Percentiles rank a stretch among this genome's conserved stretches.
Evolutionary conservation across 1,139 yeast species (phyloP).

Genomic region (Suhomyces ambrosiae): DNA sequence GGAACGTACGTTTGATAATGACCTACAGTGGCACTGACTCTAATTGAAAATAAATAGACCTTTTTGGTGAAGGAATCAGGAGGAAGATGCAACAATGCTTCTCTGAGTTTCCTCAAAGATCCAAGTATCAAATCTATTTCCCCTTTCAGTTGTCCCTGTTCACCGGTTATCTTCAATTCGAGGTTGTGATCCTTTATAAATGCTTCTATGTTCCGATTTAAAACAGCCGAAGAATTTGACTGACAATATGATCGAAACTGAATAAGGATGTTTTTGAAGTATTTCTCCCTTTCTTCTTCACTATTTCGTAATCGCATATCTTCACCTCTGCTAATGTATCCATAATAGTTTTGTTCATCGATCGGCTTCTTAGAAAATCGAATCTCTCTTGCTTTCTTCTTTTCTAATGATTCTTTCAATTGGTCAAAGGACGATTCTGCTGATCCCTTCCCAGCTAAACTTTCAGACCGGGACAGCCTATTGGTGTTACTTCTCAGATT

Average conservation of each 20-base stretch:
- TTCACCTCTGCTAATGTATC: constrained; percentile 62
- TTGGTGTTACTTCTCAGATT: too few relatives aligned
- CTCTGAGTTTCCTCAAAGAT: constrained; percentile 52
- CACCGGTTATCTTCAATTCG: neutral
- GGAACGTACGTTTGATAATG: constrained; percentile 63
- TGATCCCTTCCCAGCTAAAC: neutral
- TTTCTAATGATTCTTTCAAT: neutral
- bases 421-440: neutral
- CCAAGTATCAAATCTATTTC: constrained; percentile 29
- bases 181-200: constrained; percentile 11
- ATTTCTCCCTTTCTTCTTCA: constrained; percentile 37
- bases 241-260: constrained; percentile 34
- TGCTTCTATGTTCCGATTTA: constrained; percentile 18
- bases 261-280: constrained; percentile 38
- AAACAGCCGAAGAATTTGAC: constrained; percentile 20
- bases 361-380: constrained; percentile 1
- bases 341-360: constrained; percentile 32
- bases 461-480: too few relatives aligned
- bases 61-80: constrained; percentile 45
- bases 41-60: constrained; percentile 54
- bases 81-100: constrained; percentile 45
- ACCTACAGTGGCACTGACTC: constrained; percentile 49
- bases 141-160: neutral
- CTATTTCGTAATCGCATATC: constrained; percentile 52
- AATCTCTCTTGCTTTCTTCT: constrained; percentile 1